Evolutionary conservation across 139 green algal species (phyloP), one percentile per base, ranked within the genome.

Genomic region (Coelastrella sp.): DNA sequence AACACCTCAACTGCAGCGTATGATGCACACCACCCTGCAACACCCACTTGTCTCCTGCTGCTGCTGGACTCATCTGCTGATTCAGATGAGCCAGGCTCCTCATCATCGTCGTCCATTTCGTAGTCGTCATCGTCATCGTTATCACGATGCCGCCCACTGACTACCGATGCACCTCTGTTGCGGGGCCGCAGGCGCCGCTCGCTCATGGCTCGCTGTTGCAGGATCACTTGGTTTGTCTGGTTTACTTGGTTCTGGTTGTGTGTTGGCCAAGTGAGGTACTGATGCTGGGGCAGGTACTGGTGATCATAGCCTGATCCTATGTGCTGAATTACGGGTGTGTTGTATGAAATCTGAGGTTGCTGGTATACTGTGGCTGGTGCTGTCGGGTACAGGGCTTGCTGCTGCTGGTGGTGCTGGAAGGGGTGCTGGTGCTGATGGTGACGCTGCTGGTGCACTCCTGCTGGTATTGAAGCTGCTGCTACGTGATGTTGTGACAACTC

Each of bases 41-140:
- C 7, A 8, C 81, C 74, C 82, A 87, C 82, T 24, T 68, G 72
- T 68, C 57, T 68, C 27, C 65, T 87, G 65, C 82, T 87, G 82
- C 82, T 87, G 65, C 22, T 63, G 17, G 82, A 87, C 8, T 78
- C 49, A 22, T 78, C 56, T 7, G 27, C 65, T 11, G 65, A 79
- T 63, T 70, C 74, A 22, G 60, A 87, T 20, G 49, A 73, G 17
- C 61, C 82, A 57, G 74, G 24, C 10, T 87, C 82, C 57, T 87
- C 63, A 8, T 87, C 27, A 61, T 78, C 60, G 12, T 49, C 81
- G 8, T 60, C 76, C 27, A 85, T 20, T 57, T 63, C 60, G 8
- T 85, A 61, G 20, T 85, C 58, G 17, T 78, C 82, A 79, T 78
- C 35, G 35, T 49, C 82, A 20, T 79, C 27, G 22, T 22, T 20